phyloP scores from a whole-genome alignment of 345 rosid genomes.

The Eucalyptus victrix region DNA sequence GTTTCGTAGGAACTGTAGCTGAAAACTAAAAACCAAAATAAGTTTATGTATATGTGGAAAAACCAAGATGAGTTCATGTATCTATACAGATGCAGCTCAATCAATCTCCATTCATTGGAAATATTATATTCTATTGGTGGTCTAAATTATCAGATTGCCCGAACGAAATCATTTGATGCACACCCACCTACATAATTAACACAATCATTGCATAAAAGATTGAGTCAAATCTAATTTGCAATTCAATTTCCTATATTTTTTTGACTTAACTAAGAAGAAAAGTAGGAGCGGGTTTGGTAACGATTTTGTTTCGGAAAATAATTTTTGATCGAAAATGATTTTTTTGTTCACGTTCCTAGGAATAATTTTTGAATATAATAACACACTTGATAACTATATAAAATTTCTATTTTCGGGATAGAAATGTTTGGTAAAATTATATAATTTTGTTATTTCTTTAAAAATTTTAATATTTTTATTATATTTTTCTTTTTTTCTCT shows the following conservation, averaged over 20 bases:
- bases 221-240: background rate
- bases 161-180: background rate
- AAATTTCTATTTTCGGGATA: too few relatives aligned
- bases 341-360: too few relatives aligned
- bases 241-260: background rate
- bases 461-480: too few relatives aligned
- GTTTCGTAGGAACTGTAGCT: background rate
- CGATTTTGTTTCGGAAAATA: accelerated
- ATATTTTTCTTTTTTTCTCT: too few relatives aligned
- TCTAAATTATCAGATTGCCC: background rate
- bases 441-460: accelerated
- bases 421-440: too few relatives aligned
- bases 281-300: too few relatives aligned
- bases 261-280: background rate
- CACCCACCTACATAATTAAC: background rate
- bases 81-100: background rate
- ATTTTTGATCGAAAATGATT: too few relatives aligned
- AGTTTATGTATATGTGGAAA: background rate
- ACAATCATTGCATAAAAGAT: background rate
- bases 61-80: background rate
- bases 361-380: too few relatives aligned
- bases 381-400: too few relatives aligned
- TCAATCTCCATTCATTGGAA: background rate
- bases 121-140: background rate
- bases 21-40: background rate